Base-by-base conservation (phyloP, 192 early-diverging fungal genomes). In the Coemansia sp. region DNA sequence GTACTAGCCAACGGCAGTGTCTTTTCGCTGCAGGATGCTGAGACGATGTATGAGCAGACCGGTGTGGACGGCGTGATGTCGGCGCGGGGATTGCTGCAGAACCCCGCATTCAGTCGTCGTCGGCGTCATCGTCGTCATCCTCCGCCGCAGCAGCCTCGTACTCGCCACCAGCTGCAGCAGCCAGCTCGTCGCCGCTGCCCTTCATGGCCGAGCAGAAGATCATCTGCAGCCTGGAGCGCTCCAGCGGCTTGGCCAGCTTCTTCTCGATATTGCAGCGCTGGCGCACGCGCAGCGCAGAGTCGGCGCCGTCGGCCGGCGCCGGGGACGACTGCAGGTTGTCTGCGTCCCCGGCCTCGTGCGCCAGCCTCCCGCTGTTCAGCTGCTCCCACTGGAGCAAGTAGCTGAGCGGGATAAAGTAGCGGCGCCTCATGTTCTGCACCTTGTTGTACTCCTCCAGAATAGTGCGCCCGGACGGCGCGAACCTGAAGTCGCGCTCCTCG, bases 51-150 rank as follows among this genome's bases (percentile, higher is more conserved):
- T n/a, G 80, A 84, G 9, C 66, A 86, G 19, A 97, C 95, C 4
- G 88, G 90, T 5, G 88, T 91, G 2, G 88, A 94, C 64, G 96
- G 89, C 22, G 93, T 95, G 13, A 98, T 98, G 96, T 86, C 92
- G 0, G 95, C 95, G 9, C 80, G 94, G 41, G 96, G 96, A 0
- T 85, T 98, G 57, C 77, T 98, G 20, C 87, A 90, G 67, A 98
- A 98, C 68, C 96, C 96, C 38, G 95, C 95, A 0, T 77, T 99
- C 12, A n/a, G n/a, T n/a, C n/a, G n/a, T 63, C 54, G 25, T 17
- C 48, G 13, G 55, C 40, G 5, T 51, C 46, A 7, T 78, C 71
- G 2, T 56, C 53, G 53, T 51, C 14, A 49, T 64, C 69, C 17
- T 22, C 17, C 43, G 40, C 45, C 13, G 10, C 25, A 25, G 25